Conservation (phyloP, 2,329 filamentous ascomycete genomes). For the Gremmenia infestans region DNA sequence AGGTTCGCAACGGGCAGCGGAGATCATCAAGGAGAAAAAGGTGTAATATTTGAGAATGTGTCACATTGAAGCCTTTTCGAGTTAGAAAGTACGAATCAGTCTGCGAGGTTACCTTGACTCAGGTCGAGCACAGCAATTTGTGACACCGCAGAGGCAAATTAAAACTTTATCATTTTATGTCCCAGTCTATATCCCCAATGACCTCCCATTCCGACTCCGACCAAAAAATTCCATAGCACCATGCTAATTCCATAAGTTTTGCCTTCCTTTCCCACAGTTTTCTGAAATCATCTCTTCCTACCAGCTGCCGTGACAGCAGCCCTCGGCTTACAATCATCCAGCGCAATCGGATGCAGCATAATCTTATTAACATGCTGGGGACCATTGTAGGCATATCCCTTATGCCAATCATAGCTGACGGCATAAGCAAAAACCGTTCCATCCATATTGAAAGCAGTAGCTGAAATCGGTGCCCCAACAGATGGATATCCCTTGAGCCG, state of each 20-base stretch:
- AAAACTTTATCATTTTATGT: too few species aligned
- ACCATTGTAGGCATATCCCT: slow-evolving; percentile 84
- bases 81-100: too few species aligned
- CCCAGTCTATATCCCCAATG: too few species aligned
- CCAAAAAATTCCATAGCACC: neutral
- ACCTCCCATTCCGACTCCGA: too few species aligned
- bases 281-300: neutral
- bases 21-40: too few species aligned
- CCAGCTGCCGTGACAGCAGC: neutral
- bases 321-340: slow-evolving; percentile 51
- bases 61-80: too few species aligned
- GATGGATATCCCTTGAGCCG: slow-evolving; percentile 80
- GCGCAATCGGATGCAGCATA: slow-evolving; percentile 68
- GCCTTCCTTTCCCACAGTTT: neutral
- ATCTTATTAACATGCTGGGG: slow-evolving; percentile 68
- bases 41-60: too few species aligned
- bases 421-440: slow-evolving; percentile 82
- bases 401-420: slow-evolving; percentile 94
- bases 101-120: too few species aligned
- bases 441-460: slow-evolving; percentile 81
- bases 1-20: too few species aligned
- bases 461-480: slow-evolving; percentile 77
- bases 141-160: too few species aligned
- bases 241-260: neutral
- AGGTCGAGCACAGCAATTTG: too few species aligned